A percentile compares a stretch with the other conserved stretches of the same genome.
Conservation (phyloP, 1,139 yeast species). For the Zhuliangozyma blackwelliae region DNA sequence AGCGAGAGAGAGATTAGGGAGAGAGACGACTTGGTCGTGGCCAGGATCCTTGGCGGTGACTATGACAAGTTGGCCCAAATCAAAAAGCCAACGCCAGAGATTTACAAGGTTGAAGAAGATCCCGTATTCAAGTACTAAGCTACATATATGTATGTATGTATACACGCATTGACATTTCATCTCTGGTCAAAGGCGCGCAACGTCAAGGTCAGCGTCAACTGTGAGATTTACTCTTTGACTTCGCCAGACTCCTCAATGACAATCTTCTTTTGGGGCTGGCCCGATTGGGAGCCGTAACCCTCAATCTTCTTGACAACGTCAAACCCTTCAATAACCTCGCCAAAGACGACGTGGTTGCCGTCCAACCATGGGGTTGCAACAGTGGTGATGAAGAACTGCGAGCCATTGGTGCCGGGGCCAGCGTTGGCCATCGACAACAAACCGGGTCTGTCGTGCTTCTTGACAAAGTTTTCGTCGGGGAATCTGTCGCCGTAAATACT, state of each 20-base stretch:
- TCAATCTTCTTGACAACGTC: slow-evolving; percentile 38
- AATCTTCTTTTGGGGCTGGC: slow-evolving; percentile 23
- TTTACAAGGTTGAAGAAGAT: slow-evolving; percentile 31
- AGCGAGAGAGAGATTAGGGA: slow-evolving; percentile 58
- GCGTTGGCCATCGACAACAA: slow-evolving; percentile 42
- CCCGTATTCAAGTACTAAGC: slow-evolving; percentile 24
- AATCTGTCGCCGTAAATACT: slow-evolving; percentile 38
- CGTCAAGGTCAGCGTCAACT: no score
- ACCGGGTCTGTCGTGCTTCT: slow-evolving; percentile 33
- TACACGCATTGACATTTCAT: background rate
- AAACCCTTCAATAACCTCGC: slow-evolving; percentile 38
- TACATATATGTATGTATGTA: background rate
- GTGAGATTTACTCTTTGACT: slow-evolving; percentile 5
- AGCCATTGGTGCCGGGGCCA: slow-evolving; percentile 42
- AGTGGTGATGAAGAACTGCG: slow-evolving; percentile 41
- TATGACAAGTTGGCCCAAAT: slow-evolving; percentile 75
- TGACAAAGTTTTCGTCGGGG: slow-evolving; percentile 34
- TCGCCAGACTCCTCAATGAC: slow-evolving; percentile 41
- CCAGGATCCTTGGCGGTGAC: slow-evolving; percentile 79
- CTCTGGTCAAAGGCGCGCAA: no score
- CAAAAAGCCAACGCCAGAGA: slow-evolving; percentile 48
- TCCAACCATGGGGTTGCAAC: slow-evolving; percentile 43
- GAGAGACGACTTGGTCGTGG: slow-evolving; percentile 76
- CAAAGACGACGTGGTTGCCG: slow-evolving; percentile 40
- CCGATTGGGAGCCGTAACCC: slow-evolving; percentile 28